phyloP scores from a whole-genome alignment of 192 early-diverging fungal species.

The Backusella parvicylindrica region DNA sequence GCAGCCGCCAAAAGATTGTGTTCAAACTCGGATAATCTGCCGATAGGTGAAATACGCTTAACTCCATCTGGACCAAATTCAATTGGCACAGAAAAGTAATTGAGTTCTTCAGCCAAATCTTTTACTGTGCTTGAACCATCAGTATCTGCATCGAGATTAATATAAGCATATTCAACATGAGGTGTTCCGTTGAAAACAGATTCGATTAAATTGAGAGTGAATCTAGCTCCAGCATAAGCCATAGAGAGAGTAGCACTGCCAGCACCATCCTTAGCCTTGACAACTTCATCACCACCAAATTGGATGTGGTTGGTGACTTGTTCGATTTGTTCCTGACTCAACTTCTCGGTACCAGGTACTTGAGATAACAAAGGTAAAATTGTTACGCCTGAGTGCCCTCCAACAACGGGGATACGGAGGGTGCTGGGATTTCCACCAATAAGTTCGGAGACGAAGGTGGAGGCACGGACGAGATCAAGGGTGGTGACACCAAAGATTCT shows the following conservation, averaged over 20 bases:
- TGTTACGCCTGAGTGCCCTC: constrained; percentile 95
- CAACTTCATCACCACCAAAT: constrained; percentile 97
- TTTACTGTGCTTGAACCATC: constrained; percentile 45
- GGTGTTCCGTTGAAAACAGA: constrained; percentile 64
- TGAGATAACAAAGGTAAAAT: constrained; percentile 90
- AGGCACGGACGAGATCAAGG: constrained; percentile 92
- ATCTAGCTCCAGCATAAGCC: constrained; percentile 83
- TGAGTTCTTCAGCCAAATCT: constrained; percentile 51
- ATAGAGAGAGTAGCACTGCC: constrained; percentile 87
- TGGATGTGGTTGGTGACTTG: constrained; percentile 93
- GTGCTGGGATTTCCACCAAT: constrained; percentile 66
- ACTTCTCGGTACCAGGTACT: constrained; percentile 57
- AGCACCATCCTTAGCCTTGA: constrained; percentile 95
- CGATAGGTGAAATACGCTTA: constrained; percentile 81
- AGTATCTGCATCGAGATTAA: constrained; percentile 55
- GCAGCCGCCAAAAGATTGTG: constrained; percentile 70
- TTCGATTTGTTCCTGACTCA: constrained; percentile 80
- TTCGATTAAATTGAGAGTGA: constrained; percentile 83
- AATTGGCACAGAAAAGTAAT: constrained; percentile 73
- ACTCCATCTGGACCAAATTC: constrained; percentile 77
- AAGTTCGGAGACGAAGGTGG: constrained; percentile 82
- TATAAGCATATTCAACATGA: constrained; percentile 85
- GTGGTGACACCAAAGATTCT: constrained; percentile 90
- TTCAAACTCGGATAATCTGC: constrained; percentile 74
- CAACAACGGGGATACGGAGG: constrained; percentile 80